Percentiles rank a stretch among this genome's conserved stretches.
Evolutionary conservation across 2,329 filamentous ascomycete species (phyloP).

Genomic region (Paecilomyces fulvus): DNA sequence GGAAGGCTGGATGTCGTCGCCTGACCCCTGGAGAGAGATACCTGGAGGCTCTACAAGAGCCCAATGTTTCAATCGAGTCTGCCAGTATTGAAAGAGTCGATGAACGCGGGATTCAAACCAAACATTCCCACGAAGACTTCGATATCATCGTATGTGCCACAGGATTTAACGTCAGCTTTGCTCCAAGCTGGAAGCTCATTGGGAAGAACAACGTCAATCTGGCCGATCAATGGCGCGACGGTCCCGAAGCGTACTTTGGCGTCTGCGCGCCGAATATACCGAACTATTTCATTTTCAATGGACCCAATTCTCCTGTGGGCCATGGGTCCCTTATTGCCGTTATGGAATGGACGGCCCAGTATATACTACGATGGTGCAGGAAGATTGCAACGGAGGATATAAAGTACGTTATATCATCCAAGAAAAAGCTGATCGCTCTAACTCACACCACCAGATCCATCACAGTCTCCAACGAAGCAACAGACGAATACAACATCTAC

Average conservation of each 20-base stretch:
- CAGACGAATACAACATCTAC: constrained; percentile 8
- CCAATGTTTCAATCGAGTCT: background rate
- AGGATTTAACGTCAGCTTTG: constrained; percentile 24
- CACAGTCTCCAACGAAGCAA: background rate
- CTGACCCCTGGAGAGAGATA: constrained; percentile 55
- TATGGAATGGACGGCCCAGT: constrained; percentile 9
- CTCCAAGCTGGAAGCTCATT: background rate
- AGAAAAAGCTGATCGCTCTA: background rate
- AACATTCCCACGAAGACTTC: constrained; percentile 42
- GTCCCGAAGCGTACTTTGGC: background rate
- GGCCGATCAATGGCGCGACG: background rate
- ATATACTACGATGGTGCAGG: constrained; percentile 13
- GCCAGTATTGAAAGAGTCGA: constrained; percentile 47
- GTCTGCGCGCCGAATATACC: background rate
- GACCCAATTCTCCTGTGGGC: constrained; percentile 8
- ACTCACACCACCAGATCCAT: background rate
- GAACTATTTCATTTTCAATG: constrained; percentile 1
- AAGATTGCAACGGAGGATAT: constrained; percentile 5
- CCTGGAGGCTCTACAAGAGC: constrained; percentile 44
- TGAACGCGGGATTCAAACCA: constrained; percentile 46
- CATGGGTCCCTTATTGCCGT: constrained; percentile 10
- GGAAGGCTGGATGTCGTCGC: constrained; percentile 50
- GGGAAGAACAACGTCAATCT: background rate
- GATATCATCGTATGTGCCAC: constrained; percentile 57
- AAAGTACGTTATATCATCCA: background rate